Conservation (phyloP, 1,284 basidiomycete genomes). For the Ustilago tritici region DNA sequence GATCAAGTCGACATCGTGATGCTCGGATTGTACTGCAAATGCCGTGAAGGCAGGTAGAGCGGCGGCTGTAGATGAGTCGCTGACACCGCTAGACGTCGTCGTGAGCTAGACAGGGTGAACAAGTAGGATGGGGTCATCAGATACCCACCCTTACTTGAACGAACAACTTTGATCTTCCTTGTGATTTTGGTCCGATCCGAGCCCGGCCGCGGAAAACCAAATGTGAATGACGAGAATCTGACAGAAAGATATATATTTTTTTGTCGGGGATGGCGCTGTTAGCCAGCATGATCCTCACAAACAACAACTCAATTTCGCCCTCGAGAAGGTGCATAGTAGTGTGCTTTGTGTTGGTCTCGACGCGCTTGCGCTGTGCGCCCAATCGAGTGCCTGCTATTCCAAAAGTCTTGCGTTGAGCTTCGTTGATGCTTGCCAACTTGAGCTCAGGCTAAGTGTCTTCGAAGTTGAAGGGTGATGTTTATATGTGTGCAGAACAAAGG, state of each 20-base stretch:
- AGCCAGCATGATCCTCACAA: not conserved
- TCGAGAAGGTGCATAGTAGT: not conserved
- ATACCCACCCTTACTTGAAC: not conserved
- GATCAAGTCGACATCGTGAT: constrained; percentile 7
- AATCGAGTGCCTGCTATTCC: not conserved
- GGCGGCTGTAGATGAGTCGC: not conserved
- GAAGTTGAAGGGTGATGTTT: not conserved
- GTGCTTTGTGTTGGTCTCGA: constrained; percentile 8
- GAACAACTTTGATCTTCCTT: constrained; percentile 16
- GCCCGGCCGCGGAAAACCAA: constrained; percentile 16
- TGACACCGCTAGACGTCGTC: not conserved
- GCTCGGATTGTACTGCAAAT: not conserved
- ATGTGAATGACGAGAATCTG: not conserved
- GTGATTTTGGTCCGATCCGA: constrained; percentile 20
- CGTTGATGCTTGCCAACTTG: not conserved
- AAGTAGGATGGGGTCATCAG: not conserved
- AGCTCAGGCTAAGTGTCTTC: not conserved
- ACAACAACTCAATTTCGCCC: not conserved
- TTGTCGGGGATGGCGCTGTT: not conserved
- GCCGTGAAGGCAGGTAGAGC: not conserved
- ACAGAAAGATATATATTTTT: not conserved
- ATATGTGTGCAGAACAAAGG: not conserved
- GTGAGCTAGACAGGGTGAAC: not conserved
- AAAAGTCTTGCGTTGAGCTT: not conserved
- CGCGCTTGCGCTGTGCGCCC: not conserved